These are phyloP conservation scores for Gentiana straminea DNA, from an alignment of 257 asterid species.

Conservation along the genomic window DNA sequence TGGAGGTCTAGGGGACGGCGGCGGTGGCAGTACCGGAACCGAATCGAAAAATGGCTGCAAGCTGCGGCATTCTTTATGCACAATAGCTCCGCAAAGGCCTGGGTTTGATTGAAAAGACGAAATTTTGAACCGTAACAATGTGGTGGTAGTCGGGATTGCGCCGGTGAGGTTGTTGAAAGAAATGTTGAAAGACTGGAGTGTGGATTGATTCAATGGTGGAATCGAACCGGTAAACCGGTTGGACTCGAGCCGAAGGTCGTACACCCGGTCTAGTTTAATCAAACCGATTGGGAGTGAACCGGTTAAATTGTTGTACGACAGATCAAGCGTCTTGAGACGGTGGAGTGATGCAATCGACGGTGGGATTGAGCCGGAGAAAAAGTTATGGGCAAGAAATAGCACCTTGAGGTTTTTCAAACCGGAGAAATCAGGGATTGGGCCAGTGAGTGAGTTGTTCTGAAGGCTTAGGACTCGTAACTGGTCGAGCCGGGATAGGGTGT, in stretches of 20 bases:
- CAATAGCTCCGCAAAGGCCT: slow-evolving; percentile 64
- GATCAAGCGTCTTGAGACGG: slow-evolving; percentile 71
- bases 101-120: slow-evolving; percentile 48
- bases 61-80: slow-evolving; percentile 46
- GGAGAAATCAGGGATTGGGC: slow-evolving; percentile 73
- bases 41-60: slow-evolving; percentile 46
- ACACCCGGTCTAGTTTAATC: slow-evolving; percentile 38
- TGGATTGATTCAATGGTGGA: slow-evolving; percentile 60
- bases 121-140: slow-evolving; percentile 40
- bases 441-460: slow-evolving; percentile 70
- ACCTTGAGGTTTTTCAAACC: slow-evolving; percentile 43
- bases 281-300: slow-evolving; percentile 41
- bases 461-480: slow-evolving; percentile 68
- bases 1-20: slow-evolving; percentile 8
- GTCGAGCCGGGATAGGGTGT: slow-evolving; percentile 36
- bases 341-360: slow-evolving; percentile 57
- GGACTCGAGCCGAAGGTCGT: slow-evolving; percentile 62
- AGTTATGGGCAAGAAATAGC: slow-evolving; percentile 50
- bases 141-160: slow-evolving; percentile 56
- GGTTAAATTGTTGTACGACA: slow-evolving; percentile 55
- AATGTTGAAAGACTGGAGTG: slow-evolving; percentile 48
- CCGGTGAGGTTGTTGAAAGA: slow-evolving; percentile 67
- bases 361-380: slow-evolving; percentile 49
- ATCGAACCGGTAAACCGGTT: slow-evolving; percentile 79
- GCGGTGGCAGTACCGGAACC: slow-evolving; percentile 22